A percentile compares a stretch with the other conserved stretches of the same genome.
phyloP scores from a whole-genome alignment of 176 grass and related monocot species.

The Musa schizocarpa region DNA sequence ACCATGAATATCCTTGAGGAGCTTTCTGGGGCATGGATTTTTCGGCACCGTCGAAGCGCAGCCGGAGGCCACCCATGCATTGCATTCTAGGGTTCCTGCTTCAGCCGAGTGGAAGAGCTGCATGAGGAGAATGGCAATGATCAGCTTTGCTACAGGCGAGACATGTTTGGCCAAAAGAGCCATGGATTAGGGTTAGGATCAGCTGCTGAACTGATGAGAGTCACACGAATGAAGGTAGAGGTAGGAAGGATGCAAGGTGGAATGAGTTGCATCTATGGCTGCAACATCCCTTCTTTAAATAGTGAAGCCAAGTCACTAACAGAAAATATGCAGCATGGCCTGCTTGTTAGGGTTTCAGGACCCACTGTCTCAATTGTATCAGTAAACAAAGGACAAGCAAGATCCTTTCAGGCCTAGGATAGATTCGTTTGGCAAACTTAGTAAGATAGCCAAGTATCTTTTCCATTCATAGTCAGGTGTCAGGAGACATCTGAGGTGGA shows the following conservation, averaged over 20 bases:
- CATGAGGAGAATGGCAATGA: conserved; percentile 33
- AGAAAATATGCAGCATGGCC: not conserved
- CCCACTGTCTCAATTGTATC: conserved; percentile 2
- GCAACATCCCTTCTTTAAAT: not conserved
- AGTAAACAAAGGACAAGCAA: not conserved
- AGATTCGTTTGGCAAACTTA: conserved; percentile 13
- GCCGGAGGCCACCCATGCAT: conserved; percentile 8
- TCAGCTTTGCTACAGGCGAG: conserved; percentile 19
- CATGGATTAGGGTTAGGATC: conserved; percentile 14
- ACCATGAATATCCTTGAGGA: not conserved
- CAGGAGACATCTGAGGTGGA: conserved; percentile 36
- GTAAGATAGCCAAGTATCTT: conserved; percentile 29
- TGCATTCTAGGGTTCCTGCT: conserved; percentile 33
- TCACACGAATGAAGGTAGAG: not conserved
- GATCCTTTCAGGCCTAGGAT: conserved; percentile 27
- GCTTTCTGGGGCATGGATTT: conserved; percentile 7
- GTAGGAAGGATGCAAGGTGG: not conserved
- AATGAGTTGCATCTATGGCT: not conserved
- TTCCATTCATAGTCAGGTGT: conserved; percentile 43
- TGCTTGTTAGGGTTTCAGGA: not conserved
- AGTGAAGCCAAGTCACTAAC: not conserved
- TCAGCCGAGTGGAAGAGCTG: conserved; percentile 26
- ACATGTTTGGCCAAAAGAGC: conserved; percentile 16
- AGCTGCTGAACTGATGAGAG: not conserved
- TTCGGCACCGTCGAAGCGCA: not conserved